Evolutionary conservation across 352 stramenopile genomes (phyloP), one percentile per base, ranked within the genome.

Genomic region (Thalassiosira pacifica): DNA sequence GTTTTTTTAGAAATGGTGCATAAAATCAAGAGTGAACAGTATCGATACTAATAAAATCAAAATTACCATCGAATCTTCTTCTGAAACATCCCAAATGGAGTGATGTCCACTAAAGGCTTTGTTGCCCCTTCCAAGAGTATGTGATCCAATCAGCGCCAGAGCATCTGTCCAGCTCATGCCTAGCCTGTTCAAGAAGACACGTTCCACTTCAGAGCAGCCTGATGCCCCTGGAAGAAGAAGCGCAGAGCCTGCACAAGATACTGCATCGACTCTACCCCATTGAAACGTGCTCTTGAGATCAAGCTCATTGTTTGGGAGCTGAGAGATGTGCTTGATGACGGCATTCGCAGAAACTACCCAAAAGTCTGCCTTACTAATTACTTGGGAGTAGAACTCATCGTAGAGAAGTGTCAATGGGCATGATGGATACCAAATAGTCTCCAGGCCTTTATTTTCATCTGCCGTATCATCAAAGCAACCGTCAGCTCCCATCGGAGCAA

Each of bases 281-380:
- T 18, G 9, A 78, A 88, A 92, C 2, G 57, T 71, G 0, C 79
- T 57, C 31, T 76, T 88, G 31, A 90, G 61, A 69, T 91, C 60
- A 13, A 91, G 63, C 18, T 31, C 63, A 73, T 80, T 82, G 27
- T 79, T 37, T n/a, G n/a, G n/a, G n/a, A n/a, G n/a, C 0, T 85
- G 27, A 3, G 80, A 88, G 5, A 85, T 88, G 68, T 84, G 73
- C 10, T 65, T 65, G 37, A 91, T 86, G 0, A 87, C 88, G 0
- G 82, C 88, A 40, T 91, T 88, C 0, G 81, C 85, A 1, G 72
- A 34, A 0, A 77, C 83, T 24, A 92, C 83, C 87, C 87, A 92
- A 88, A 90, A 92, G 59, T 92, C 87, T 6, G 83, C 87, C 19
- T 70, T 59, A 2, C 76, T 88, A 9, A 92, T 29, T n/a, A n/a